A percentile compares a stretch with the other conserved stretches of the same genome.
Conservation (phyloP, 305 asterid genomes). For the Fraxinus dipetala region DNA sequence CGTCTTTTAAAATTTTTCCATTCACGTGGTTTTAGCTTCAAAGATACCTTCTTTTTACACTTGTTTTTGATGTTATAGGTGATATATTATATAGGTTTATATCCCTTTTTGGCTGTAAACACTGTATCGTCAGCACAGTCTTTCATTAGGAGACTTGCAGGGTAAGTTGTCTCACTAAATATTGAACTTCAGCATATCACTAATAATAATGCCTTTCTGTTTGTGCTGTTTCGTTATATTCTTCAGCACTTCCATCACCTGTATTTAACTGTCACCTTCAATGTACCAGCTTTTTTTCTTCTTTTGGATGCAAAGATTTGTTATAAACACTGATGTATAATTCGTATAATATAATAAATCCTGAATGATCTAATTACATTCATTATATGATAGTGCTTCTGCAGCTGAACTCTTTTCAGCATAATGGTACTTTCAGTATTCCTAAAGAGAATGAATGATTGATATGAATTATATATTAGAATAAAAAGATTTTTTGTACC, state of each 20-base stretch:
- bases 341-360: background rate
- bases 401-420: background rate
- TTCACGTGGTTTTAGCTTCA: background rate
- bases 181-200: background rate
- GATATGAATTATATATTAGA: background rate
- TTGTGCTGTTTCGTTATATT: background rate
- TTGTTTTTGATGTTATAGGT: slow-evolving; percentile 43
- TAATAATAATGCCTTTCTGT: background rate
- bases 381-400: background rate
- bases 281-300: background rate
- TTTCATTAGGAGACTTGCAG: slow-evolving; percentile 54
- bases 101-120: slow-evolving; percentile 80
- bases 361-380: background rate
- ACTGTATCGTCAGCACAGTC: slow-evolving; percentile 54
- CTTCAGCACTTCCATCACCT: background rate
- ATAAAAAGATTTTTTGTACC: background rate
- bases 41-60: background rate
- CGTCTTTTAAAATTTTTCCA: background rate
- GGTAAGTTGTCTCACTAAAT: slow-evolving; percentile 21
- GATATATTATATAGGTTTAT: slow-evolving; percentile 55
- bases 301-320: background rate
- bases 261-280: background rate
- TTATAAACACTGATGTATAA: background rate
- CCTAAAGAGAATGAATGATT: background rate
- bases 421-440: background rate